Base-by-base conservation (phyloP, 345 rosid species). In the Clausena lansium region DNA sequence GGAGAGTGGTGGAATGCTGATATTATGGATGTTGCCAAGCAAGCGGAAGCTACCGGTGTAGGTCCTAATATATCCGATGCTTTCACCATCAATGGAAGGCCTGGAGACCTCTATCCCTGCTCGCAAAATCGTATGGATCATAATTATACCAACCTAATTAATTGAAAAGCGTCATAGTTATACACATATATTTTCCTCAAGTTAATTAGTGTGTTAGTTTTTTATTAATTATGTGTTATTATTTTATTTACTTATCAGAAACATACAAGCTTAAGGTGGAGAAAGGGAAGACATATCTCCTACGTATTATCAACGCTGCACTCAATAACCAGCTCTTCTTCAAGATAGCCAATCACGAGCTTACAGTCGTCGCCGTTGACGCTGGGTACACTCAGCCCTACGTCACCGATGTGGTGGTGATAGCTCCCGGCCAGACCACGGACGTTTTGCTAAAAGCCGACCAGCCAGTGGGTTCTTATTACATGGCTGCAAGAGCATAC, bases 1-100 rank as follows among this genome's bases (percentile, higher is more conserved):
- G 78, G 84, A 94, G 98, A 94, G 84, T 96, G 97, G 97, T 91
- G 98, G 98, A 91, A 94, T 58, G 92, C 91, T 7, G 89, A 92
- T 71, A 88, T 89, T 15, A 47, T 90, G 19, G 95, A 88, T n/a
- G 78, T 94, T 1, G 92, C 87, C 41, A 88, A 78, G 66, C 71
- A 81, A 17, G 97, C 91, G 0, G 33, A 80, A 19, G 95, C 92
- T 30, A 72, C 81, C 4, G 99, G 98, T 0, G 71, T 45, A 6
- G 86, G 78, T 69, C 94, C 98, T 1, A 87, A 88, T 63, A 58
- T 30, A 67, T 96, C 98, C 5, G 88, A 91, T 63, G 98, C 99
- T 61, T 96, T 50, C 77, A 96, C 98, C 5, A 94, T 96, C 35
- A 94, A 96, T 70, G 99, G 99, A 8, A 70, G 58, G 75, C 99